Evolutionary conservation across 352 stramenopile species (phyloP), one percentile per base, ranked within the genome.

Genomic region (Salisapilia sapeloensis): DNA sequence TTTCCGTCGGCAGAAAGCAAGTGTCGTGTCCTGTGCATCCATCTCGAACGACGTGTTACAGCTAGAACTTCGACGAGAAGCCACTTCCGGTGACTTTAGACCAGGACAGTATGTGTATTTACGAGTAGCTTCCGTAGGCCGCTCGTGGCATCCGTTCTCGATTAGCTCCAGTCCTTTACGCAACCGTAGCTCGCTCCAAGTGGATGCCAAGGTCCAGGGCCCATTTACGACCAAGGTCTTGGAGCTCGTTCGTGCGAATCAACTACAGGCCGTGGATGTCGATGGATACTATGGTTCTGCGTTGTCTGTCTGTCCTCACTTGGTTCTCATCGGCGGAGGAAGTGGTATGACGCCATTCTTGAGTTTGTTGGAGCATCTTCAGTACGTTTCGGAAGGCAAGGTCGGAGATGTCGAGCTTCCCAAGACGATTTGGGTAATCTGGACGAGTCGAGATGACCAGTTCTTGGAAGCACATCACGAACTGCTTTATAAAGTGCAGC

Each of bases 311-410:
- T 38, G 52, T 32, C 42, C 47, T 13, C 52, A 77, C 35, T 81
- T 81, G 66, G 50, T 82, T 3, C 71, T 83, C 29, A 31, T 83
- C 22, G 66, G 63, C 18, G 70, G 63, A 27, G 70, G 63, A 3
- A 82, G 61, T 19, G 70, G 70, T 6, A 76, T 85, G 56, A 75
- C 67, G 4, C 70, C 70, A 18, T 81, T 85, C 33, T 29, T 85
- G 15, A 77, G 63, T 24, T 29, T 71, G 12, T 22, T 81, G 0
- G 62, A 80, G 48, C 62, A 79, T 25, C 27, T 76, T 3, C 50
- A 50, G 41, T 27, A 62, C 4, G 37, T 56, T n/a, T 55, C 53
- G 7, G 44, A 57, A 24, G 16, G 6, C 18, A 23, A 24, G 23
- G 20, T 57, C 5, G 45, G 49, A 2, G 34, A 47, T 13, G 36